Evolutionary conservation across 805 yeast genomes (phyloP).

Genomic region (Yamadazyma olivae): DNA sequence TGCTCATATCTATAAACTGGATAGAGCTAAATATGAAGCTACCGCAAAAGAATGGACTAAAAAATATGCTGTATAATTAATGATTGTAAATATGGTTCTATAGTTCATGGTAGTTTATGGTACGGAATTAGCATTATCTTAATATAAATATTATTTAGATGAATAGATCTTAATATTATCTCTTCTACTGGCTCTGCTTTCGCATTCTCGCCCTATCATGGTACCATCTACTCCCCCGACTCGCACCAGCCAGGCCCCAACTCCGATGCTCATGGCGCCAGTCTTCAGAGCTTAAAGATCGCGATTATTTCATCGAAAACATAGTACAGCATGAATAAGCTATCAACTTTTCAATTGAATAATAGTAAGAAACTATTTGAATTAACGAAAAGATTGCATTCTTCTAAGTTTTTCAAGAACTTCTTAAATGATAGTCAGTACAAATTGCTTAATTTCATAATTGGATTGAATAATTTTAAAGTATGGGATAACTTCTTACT

Average conservation of each 20-base stretch:
- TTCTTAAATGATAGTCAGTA: constrained; percentile 34
- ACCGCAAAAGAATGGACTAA: constrained; percentile 99
- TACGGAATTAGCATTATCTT: constrained; percentile 4
- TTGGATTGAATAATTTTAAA: constrained; percentile 25
- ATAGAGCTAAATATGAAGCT: constrained; percentile 89
- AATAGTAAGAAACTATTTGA: constrained; percentile 28
- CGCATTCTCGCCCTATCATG: too few species aligned
- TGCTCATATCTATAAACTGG: constrained; percentile 94
- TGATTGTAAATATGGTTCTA: too few species aligned
- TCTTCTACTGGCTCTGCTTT: too few species aligned
- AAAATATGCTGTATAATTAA: constrained; percentile 75
- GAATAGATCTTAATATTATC: constrained; percentile 1
- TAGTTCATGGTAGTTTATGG: constrained; percentile 8
- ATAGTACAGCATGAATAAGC: constrained; percentile 35
- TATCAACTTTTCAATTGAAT: constrained; percentile 34
- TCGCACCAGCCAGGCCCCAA: too few species aligned
- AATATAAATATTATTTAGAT: constrained; percentile 5
- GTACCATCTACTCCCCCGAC: too few species aligned
- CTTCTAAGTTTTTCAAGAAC: constrained; percentile 29
- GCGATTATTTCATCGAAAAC: too few species aligned
- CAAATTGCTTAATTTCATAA: constrained; percentile 26
- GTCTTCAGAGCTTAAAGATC: too few species aligned
- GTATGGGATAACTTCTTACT: constrained; percentile 38
- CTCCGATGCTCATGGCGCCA: too few species aligned
- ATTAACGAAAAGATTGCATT: constrained; percentile 32